These are phyloP conservation scores for Henckelia pumila DNA, from an alignment of 257 asterid species.

Conservation along the genomic window DNA sequence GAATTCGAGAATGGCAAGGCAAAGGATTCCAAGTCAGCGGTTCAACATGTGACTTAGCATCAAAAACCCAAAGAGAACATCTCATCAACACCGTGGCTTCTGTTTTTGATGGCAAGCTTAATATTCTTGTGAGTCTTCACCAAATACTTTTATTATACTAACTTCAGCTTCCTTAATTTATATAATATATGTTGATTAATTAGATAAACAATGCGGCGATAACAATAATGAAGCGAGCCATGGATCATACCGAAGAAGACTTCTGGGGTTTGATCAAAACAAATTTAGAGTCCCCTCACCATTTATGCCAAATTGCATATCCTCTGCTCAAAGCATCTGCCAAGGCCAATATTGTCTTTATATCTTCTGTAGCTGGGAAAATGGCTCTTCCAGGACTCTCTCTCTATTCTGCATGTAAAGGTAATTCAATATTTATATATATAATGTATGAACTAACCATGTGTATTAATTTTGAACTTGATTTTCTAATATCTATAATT, in stretches of 20 bases:
- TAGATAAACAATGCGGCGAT: conserved; percentile 48
- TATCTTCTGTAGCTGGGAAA: conserved; percentile 43
- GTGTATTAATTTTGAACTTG: neutral
- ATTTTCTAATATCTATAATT: too few species aligned
- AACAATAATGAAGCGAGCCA: conserved; percentile 32
- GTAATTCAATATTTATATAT: too few species aligned
- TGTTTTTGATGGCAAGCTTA: conserved; percentile 45
- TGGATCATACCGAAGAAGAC: conserved; percentile 37
- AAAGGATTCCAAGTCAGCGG: conserved; percentile 54
- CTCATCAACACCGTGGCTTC: conserved; percentile 44
- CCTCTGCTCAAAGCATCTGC: conserved; percentile 44
- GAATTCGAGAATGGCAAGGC: conserved; percentile 40
- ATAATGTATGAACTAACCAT: too few species aligned
- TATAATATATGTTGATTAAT: too few species aligned
- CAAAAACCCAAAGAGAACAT: conserved; percentile 36
- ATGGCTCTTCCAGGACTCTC: conserved; percentile 32
- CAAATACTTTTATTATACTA: too few species aligned
- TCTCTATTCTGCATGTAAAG: conserved; percentile 44
- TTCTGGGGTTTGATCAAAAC: conserved; percentile 37
- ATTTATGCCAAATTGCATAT: conserved; percentile 47
- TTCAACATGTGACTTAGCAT: conserved; percentile 48
- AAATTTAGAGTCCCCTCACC: conserved; percentile 43
- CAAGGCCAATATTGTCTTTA: conserved; percentile 43
- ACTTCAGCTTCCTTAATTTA: too few species aligned
- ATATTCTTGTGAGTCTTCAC: conserved; percentile 59